Evolutionary conservation across 208 protist species (phyloP), one percentile per base, ranked within the genome.

Genomic region (Crithidia fasciculata): DNA sequence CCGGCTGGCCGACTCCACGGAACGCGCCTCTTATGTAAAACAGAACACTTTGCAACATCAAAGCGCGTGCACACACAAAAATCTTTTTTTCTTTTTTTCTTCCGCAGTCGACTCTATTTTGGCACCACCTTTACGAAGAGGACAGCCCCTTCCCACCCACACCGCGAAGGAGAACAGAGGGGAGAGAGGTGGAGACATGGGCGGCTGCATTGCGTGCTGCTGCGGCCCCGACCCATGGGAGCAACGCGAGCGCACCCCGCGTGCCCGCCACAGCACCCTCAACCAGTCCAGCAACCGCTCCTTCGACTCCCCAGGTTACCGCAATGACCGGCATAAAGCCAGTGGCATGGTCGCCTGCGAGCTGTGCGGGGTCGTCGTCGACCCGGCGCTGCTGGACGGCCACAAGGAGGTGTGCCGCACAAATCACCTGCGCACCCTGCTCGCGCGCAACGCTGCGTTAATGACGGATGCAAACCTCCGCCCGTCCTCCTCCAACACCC

Each of bases 341-440:
- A 41, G 19, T 7, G 5, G 19, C 3, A 49, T 44, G 19, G 37
- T 53, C 8, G 61, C 64, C 19, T 95, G 90, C 60, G 75, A 79
- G 12, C 2, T 89, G 4, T 95, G 90, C 70, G 81, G 83, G 28
- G 43, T 72, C 8, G 40, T 8, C 3, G 36, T 95, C 15, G 85
- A 92, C 50, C 79, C 85, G 0, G 56, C 64, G 10, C 72, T 93
- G 44, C 54, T 93, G 9, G 81, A 89, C 43, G 87, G 83, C 13
- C 91, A 95, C 62, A 80, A 73, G 13, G 85, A 92, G 75, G 58
- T 49, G 1, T 95, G 91, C 78, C 63, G 83, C 2, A 69, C 63
- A n/a, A 83, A 85, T 18, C 59, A 81, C 19, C 61, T 78, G n/a
- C 66, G 71, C 44, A 28, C 58, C 16, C 71, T 72, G 15, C 65